Evolutionary conservation across 2,329 filamentous ascomycete species (phyloP), one percentile per base, ranked within the genome.

Genomic region (Chrysoporthe deuterocubensis): DNA sequence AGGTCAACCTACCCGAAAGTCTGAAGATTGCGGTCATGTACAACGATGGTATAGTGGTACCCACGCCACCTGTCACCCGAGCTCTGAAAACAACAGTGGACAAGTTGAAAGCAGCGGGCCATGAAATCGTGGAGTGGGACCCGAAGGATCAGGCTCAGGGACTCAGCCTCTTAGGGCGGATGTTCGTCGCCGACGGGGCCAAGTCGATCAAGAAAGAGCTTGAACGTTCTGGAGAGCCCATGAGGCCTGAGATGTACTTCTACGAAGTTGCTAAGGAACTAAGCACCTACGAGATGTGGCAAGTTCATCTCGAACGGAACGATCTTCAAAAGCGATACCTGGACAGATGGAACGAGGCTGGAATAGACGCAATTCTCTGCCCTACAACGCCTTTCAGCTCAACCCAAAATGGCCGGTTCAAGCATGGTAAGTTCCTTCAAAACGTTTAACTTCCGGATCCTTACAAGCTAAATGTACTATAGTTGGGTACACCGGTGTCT

Each of bases 21-120:
- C 75, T 91, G 34, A 85, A 80, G 56, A 79, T 92, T 64, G 90
- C 81, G 4, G 84, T 92, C 43, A 81, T 92, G 76, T 88, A 85
- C 84, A 80, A 89, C 75, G 90, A 92, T 74, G 86, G 84, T 11
- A 81, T 89, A 62, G 89, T 91, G 4, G 81, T 77, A 6, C 90
- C 90, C 0, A 90, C 91, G 63, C 89, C 90, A 2, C 90, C 90
- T 0, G 82, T 92, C 3, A 77, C 81, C 0, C 82, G 89, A 6
- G 89, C 87, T 1, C 75, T 92, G 11, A 75, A 78, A 2, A 75
- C 80, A 6, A 77, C 85, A 0, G 81, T 80, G 0, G 75, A 78
- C 2, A 80, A 76, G 61, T 78, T 90, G 16, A 72, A 77, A 50
- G 76, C 74, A 0, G 79, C 82, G 0, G 84, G 84, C 1, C 80